phyloP scores from a whole-genome alignment of 164 flowering plant genomes.

The Kalanchoe fedtschenkoi region DNA sequence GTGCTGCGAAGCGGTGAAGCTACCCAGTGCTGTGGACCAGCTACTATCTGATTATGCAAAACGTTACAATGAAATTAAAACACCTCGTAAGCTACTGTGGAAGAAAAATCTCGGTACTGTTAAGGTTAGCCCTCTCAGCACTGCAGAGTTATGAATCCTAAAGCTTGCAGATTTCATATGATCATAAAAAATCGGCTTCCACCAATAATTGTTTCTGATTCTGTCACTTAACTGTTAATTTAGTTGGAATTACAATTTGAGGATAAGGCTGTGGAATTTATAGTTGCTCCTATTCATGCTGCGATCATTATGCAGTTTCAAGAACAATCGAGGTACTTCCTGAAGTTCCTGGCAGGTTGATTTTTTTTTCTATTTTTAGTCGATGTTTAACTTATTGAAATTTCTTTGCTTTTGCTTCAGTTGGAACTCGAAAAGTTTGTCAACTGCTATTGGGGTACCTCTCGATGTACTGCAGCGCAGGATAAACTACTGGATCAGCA shows the following conservation, averaged over 20 bases:
- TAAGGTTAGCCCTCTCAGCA: constrained; percentile 40
- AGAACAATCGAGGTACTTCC: constrained; percentile 58
- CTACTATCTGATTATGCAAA: constrained; percentile 72
- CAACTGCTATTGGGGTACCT: constrained; percentile 72
- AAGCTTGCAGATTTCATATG: too few species aligned
- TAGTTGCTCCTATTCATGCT: constrained; percentile 83
- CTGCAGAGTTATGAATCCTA: not conserved
- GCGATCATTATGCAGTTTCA: constrained; percentile 90
- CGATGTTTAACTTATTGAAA: not conserved
- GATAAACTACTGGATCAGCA: constrained; percentile 88
- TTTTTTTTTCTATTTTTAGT: not conserved
- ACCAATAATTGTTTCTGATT: not conserved
- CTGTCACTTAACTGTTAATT: not conserved
- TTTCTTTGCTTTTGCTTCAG: constrained; percentile 28
- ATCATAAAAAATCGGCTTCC: not conserved
- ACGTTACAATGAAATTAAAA: constrained; percentile 80
- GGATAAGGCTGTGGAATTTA: constrained; percentile 64
- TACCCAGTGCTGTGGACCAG: constrained; percentile 62
- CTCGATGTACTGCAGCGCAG: constrained; percentile 63
- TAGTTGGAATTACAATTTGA: constrained; percentile 94
- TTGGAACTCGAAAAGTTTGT: constrained; percentile 81
- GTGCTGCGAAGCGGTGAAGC: too few species aligned
- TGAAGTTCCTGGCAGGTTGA: constrained; percentile 1
- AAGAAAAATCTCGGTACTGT: constrained; percentile 94
- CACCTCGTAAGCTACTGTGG: constrained; percentile 93